phyloP scores from a whole-genome alignment of 441 rosid species.

The Aleurites moluccanus region DNA sequence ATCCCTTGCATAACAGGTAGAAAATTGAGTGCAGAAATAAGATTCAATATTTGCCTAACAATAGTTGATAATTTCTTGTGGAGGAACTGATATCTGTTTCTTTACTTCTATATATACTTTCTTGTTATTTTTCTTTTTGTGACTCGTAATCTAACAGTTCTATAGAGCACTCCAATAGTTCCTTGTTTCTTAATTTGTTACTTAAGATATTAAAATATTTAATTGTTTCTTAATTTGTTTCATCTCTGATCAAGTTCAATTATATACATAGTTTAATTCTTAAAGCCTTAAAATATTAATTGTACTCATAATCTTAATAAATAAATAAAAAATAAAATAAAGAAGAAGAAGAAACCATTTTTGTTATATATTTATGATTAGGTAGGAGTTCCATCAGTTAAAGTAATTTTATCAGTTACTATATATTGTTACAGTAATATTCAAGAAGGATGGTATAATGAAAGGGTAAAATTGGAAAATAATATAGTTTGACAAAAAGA shows the following conservation, averaged over 20 bases:
- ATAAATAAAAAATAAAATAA: neutral
- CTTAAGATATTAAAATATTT: too few species aligned
- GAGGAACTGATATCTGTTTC: neutral
- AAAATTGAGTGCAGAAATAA: neutral
- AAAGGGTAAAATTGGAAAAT: neutral
- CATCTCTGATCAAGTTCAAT: neutral
- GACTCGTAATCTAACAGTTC: too few species aligned
- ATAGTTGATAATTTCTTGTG: neutral
- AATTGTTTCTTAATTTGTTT: neutral
- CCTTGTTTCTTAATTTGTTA: too few species aligned
- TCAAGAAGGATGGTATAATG: neutral
- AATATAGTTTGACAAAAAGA: neutral
- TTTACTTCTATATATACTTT: neutral
- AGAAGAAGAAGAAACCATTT: neutral
- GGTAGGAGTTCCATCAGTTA: neutral
- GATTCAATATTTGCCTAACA: neutral
- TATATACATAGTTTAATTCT: neutral
- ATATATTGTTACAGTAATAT: neutral
- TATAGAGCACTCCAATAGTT: too few species aligned
- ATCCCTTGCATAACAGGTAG: constrained; percentile 31
- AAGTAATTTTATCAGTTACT: neutral
- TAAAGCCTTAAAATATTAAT: neutral
- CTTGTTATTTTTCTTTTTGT: neutral
- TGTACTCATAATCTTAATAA: neutral
- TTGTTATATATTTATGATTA: too few species aligned